Conservation (phyloP, 345 rosid genomes). For the Euphorbia pulcherrima region DNA sequence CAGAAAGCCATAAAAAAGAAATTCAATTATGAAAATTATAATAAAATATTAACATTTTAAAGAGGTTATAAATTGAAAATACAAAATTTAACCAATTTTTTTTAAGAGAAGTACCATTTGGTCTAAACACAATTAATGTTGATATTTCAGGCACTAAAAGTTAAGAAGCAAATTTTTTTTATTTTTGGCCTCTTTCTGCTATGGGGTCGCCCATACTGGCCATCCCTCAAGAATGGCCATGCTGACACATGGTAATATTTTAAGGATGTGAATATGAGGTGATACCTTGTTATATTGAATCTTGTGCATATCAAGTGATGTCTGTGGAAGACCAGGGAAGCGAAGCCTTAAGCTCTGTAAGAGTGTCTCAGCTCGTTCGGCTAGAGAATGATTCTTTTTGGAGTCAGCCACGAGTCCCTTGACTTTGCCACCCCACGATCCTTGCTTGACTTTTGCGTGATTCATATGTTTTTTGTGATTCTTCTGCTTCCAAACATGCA, state of each 20-base stretch:
- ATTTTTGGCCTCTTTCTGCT: too few species aligned
- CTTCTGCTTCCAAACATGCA: conserved; percentile 77
- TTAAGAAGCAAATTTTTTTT: too few species aligned
- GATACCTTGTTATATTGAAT: conserved; percentile 86
- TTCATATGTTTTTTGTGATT: conserved; percentile 42
- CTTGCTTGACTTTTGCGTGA: conserved; percentile 40
- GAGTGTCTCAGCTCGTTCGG: conserved; percentile 74
- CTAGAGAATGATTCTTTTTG: conserved; percentile 52
- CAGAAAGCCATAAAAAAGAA: too few species aligned
- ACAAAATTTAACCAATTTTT: too few species aligned
- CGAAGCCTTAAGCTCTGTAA: conserved; percentile 70
- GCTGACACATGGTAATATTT: too few species aligned
- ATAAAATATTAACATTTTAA: too few species aligned
- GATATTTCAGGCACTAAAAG: too few species aligned
- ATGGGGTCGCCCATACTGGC: too few species aligned
- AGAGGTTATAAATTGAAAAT: too few species aligned
- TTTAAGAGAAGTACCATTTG: too few species aligned
- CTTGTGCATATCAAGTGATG: conserved; percentile 90
- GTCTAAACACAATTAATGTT: background rate
- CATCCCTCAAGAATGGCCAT: too few species aligned
- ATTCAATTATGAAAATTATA: too few species aligned
- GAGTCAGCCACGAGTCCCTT: conserved; percentile 67
- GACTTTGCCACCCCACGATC: conserved; percentile 91
- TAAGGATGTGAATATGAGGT: background rate
- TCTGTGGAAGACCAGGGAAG: conserved; percentile 90